phyloP scores from a whole-genome alignment of 1,139 yeast genomes.

The Yamadazyma friedrichii region DNA sequence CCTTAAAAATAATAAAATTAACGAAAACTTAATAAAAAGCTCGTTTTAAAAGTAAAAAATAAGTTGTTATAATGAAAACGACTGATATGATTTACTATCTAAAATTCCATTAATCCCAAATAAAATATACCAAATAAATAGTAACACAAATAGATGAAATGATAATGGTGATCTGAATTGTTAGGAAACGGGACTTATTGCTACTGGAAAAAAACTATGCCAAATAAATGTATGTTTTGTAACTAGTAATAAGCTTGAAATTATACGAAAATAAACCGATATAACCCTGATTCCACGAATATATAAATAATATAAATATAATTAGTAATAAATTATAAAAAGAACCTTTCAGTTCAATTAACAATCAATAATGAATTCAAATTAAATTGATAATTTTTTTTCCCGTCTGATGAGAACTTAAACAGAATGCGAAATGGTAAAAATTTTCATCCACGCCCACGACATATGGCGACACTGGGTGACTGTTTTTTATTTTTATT shows the following conservation, averaged over 20 bases:
- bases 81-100: not conserved
- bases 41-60: constrained; percentile 19
- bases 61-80: not conserved
- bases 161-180: no score
- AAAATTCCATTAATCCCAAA: no score
- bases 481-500: constrained; percentile 2
- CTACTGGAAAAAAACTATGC: no score
- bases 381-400: no score
- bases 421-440: no score
- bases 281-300: not conserved
- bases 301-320: not conserved
- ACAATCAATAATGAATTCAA: no score
- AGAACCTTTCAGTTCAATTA: not conserved
- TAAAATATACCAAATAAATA: no score
- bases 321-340: not conserved
- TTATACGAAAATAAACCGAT: constrained; percentile 1
- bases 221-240: no score
- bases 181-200: no score
- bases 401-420: no score
- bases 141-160: no score
- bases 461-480: constrained; percentile 4
- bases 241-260: not conserved
- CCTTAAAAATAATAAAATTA: constrained; percentile 4
- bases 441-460: constrained; percentile 6
- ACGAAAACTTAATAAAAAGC: constrained; percentile 47